Evolutionary conservation across 106 monocot species (phyloP).

Genomic region (Dioscorea dumetorum): DNA sequence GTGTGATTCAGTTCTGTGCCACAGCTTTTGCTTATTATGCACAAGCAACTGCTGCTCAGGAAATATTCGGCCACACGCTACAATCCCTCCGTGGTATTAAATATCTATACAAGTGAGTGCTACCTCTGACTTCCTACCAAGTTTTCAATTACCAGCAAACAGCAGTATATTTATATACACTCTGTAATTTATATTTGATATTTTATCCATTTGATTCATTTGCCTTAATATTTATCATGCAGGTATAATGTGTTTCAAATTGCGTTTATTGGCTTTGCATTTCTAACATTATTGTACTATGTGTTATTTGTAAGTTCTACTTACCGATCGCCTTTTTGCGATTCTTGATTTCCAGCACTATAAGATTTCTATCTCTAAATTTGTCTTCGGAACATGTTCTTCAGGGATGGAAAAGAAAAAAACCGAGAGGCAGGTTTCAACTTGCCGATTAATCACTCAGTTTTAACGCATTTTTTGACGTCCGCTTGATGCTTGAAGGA

Average conservation of each 20-base stretch:
- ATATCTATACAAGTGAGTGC: conserved; percentile 92
- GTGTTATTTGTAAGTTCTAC: conserved; percentile 59
- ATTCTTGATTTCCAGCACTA: background rate
- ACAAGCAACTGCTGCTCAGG: conserved; percentile 95
- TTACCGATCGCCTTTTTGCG: no score
- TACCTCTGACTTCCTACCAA: background rate
- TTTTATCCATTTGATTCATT: background rate
- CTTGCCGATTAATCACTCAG: conserved; percentile 43
- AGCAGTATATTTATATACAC: background rate
- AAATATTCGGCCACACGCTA: conserved; percentile 97
- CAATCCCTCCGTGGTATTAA: conserved; percentile 95
- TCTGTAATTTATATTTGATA: background rate
- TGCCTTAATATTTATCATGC: conserved; percentile 9
- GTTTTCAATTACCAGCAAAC: background rate
- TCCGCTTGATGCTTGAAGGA: no score
- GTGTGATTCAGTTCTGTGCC: conserved; percentile 97
- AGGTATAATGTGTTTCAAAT: conserved; percentile 97
- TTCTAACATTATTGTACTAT: conserved; percentile 72
- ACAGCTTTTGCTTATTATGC: conserved; percentile 93
- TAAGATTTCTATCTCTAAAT: no score
- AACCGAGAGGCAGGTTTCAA: conserved; percentile 63
- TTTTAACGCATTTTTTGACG: no score
- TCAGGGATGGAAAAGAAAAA: conserved; percentile 93
- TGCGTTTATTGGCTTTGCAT: conserved; percentile 66
- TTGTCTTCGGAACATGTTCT: background rate